Conservation (phyloP, 331 rosid genomes). For the Prunus yedoensis region DNA sequence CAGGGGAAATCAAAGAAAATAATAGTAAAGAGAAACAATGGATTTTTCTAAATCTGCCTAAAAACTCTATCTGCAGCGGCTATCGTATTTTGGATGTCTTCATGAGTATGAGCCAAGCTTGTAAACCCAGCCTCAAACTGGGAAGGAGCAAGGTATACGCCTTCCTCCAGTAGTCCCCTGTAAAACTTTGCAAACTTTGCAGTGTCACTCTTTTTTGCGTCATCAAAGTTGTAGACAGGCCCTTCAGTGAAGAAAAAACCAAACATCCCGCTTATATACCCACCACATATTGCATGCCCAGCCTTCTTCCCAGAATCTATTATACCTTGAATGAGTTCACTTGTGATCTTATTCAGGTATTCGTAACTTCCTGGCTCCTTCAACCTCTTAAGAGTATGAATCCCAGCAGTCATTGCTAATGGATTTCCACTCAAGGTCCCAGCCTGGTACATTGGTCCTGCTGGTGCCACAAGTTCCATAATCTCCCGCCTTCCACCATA, state of each 20-base stretch:
- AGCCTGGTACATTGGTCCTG: constrained; percentile 98
- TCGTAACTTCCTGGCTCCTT: constrained; percentile 76
- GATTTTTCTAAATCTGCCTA: constrained; percentile 47
- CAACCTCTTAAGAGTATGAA: constrained; percentile 75
- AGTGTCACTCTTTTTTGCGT: constrained; percentile 85
- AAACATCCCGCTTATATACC: constrained; percentile 85
- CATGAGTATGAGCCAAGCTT: constrained; percentile 82
- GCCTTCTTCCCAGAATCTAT: constrained; percentile 77
- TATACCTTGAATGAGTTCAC: constrained; percentile 67
- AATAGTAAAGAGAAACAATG: constrained; percentile 13
- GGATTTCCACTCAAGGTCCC: constrained; percentile 98
- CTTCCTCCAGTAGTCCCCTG: constrained; percentile 90
- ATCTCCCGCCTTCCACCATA: constrained; percentile 94
- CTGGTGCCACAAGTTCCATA: constrained; percentile 97
- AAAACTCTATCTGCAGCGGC: constrained; percentile 94
- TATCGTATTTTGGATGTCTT: constrained; percentile 75
- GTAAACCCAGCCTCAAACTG: constrained; percentile 98
- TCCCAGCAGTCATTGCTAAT: constrained; percentile 97
- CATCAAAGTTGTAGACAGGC: constrained; percentile 73
- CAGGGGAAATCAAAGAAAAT: background rate
- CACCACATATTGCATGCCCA: constrained; percentile 87
- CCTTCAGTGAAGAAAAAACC: constrained; percentile 95
- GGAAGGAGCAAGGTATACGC: constrained; percentile 91
- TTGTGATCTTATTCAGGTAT: constrained; percentile 69
- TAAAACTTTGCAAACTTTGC: constrained; percentile 71